Percentiles rank a stretch among this genome's conserved stretches.
These are phyloP conservation scores for Colletotrichum karsti DNA, from an alignment of 2,329 filamentous ascomycete genomes.

Conservation along the genomic window DNA sequence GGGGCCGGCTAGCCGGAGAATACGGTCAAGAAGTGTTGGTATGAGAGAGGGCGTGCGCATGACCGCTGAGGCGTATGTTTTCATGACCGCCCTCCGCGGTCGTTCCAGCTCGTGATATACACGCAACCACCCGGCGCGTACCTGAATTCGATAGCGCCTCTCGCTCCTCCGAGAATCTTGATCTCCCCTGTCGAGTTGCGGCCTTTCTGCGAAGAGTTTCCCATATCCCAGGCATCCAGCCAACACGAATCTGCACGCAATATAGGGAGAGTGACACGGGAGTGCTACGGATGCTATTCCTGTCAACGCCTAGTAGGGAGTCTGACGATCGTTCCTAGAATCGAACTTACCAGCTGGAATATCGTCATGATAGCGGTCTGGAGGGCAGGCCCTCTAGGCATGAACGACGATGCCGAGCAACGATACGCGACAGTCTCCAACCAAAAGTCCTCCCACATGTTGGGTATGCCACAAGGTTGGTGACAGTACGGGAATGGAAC, in stretches of 20 bases:
- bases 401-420: slow-evolving; percentile 7
- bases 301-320: not conserved
- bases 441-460: not conserved
- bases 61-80: not conserved
- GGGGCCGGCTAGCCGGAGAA: not conserved
- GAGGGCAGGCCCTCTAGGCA: not conserved
- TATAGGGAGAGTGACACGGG: not conserved
- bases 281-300: not conserved
- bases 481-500: not conserved
- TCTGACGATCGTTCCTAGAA: not conserved
- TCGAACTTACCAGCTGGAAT: not conserved
- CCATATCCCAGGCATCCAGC: not conserved
- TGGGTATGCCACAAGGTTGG: slow-evolving; percentile 21
- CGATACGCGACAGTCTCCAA: not conserved
- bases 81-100: not conserved
- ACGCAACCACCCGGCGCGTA: slow-evolving; percentile 1
- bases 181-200: not conserved
- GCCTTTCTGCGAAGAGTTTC: not conserved
- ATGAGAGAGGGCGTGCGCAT: not conserved
- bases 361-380: not conserved
- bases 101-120: not conserved
- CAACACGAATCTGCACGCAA: not conserved
- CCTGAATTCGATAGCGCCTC: not conserved
- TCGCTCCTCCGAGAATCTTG: not conserved
- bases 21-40: not conserved